Percentiles rank a stretch among this genome's conserved stretches.
These are phyloP conservation scores for Marchantia paleacea DNA, from an alignment of 225 moss, liverwort and hornwort genomes.

Conservation along the genomic window DNA sequence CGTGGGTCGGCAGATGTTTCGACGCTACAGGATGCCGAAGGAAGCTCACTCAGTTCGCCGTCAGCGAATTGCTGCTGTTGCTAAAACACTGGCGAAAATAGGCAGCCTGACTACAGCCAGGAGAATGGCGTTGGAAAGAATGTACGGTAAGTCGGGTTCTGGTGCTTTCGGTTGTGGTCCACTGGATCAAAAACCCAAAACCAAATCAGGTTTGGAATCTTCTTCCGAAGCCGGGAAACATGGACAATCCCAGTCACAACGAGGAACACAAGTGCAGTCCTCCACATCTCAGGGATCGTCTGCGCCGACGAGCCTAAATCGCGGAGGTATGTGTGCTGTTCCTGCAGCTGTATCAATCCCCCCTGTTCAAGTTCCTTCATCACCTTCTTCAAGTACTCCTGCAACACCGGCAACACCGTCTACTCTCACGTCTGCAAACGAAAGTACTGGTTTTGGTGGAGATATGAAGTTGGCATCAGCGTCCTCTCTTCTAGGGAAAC, in stretches of 20 bases:
- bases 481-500: constrained; percentile 74
- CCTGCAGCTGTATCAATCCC: constrained; percentile 48
- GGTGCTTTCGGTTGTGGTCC: constrained; percentile 15
- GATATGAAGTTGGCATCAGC: constrained; percentile 63
- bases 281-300: constrained; percentile 65
- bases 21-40: constrained; percentile 81
- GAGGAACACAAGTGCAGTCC: constrained; percentile 40
- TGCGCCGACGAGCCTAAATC: constrained; percentile 45
- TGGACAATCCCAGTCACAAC: constrained; percentile 20
- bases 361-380: constrained; percentile 54
- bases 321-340: constrained; percentile 39
- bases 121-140: constrained; percentile 40
- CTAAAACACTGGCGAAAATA: constrained; percentile 59
- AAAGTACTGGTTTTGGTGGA: constrained; percentile 32
- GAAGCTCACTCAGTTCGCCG: constrained; percentile 69
- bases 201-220: constrained; percentile 40
- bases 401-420: constrained; percentile 78
- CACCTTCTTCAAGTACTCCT: constrained; percentile 70
- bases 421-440: constrained; percentile 63
- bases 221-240: constrained; percentile 36
- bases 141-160: constrained; percentile 9
- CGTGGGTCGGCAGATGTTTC: constrained; percentile 57
- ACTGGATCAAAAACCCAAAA: constrained; percentile 41
- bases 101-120: constrained; percentile 57
- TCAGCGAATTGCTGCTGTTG: constrained; percentile 68